Evolutionary conservation across 2,329 filamentous ascomycete species (phyloP).

Genomic region (Epichloe glyceriae): DNA sequence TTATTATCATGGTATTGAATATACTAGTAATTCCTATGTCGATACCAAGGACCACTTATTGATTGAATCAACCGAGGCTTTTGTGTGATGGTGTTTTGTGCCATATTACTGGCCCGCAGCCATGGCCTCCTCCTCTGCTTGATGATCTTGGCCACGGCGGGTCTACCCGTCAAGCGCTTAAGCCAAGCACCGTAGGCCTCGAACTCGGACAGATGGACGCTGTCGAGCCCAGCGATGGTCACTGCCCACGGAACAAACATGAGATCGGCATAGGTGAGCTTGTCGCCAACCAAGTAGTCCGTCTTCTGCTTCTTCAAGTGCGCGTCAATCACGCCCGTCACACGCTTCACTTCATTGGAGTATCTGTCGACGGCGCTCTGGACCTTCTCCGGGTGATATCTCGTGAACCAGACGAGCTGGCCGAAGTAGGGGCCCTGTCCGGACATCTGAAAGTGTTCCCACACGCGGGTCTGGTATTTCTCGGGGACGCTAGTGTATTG

Average conservation of each 20-base stretch:
- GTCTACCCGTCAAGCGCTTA: slow-evolving; percentile 1
- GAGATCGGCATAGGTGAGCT: slow-evolving; percentile 14
- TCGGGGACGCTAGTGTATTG: slow-evolving; percentile 7
- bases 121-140: slow-evolving; percentile 3
- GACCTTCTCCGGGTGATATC: slow-evolving; percentile 12
- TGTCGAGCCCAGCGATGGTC: background rate
- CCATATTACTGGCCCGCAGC: background rate
- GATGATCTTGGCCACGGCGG: slow-evolving; percentile 2
- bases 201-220: background rate
- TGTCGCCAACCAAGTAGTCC: slow-evolving; percentile 12
- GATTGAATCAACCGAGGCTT: background rate
- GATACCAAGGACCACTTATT: no score
- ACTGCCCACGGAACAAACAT: slow-evolving; percentile 13
- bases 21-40: no score
- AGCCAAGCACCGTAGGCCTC: slow-evolving; percentile 5
- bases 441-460: slow-evolving; percentile 12
- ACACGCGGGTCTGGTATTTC: slow-evolving; percentile 8
- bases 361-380: slow-evolving; percentile 17
- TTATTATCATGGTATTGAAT: no score
- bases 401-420: slow-evolving; percentile 12
- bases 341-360: slow-evolving; percentile 15
- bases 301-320: slow-evolving; percentile 11
- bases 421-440: slow-evolving; percentile 20
- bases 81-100: no score
- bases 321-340: slow-evolving; percentile 15